Evolutionary conservation across 2,329 filamentous ascomycete species (phyloP).

Genomic region (Sodiomyces alkalinus): DNA sequence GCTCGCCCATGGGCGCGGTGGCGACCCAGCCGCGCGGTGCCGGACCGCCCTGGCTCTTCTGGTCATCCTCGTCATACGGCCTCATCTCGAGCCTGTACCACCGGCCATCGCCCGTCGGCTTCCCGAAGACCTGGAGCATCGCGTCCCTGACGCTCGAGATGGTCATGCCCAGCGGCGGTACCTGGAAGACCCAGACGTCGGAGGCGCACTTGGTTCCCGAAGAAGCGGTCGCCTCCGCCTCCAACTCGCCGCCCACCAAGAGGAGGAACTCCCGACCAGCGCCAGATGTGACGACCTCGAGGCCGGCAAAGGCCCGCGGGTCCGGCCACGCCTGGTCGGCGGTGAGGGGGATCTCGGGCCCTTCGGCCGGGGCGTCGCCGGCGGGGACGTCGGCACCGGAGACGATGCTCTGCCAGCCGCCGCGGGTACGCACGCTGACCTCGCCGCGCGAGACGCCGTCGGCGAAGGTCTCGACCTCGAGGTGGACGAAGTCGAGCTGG

Average conservation of each 20-base stretch:
- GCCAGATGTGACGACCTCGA: slow-evolving; percentile 41
- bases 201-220: slow-evolving; percentile 26
- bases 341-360: slow-evolving; percentile 20
- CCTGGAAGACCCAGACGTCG: slow-evolving; percentile 51
- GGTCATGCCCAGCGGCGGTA: slow-evolving; percentile 38
- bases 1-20: slow-evolving; percentile 37
- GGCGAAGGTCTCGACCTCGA: slow-evolving; percentile 40
- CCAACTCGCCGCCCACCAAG: slow-evolving; percentile 40
- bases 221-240: not conserved
- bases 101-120: slow-evolving; percentile 39
- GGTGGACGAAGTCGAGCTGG: slow-evolving; percentile 48
- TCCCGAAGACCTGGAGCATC: slow-evolving; percentile 35
- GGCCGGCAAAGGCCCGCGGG: slow-evolving; percentile 34
- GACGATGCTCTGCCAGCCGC: slow-evolving; percentile 38
- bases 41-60: slow-evolving; percentile 29
- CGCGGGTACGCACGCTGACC: slow-evolving; percentile 32
- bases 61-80: slow-evolving; percentile 37
- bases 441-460: slow-evolving; percentile 33
- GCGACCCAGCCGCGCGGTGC: slow-evolving; percentile 41
- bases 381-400: slow-evolving; percentile 19
- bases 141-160: slow-evolving; percentile 40
- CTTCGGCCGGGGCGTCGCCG: slow-evolving; percentile 5
- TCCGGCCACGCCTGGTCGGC: slow-evolving; percentile 30
- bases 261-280: slow-evolving; percentile 48
- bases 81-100: slow-evolving; percentile 35